Evolutionary conservation across 202 grass and related monocot species (phyloP), one percentile per base, ranked within the genome.

Genomic region (Schoenoplectus triqueter): DNA sequence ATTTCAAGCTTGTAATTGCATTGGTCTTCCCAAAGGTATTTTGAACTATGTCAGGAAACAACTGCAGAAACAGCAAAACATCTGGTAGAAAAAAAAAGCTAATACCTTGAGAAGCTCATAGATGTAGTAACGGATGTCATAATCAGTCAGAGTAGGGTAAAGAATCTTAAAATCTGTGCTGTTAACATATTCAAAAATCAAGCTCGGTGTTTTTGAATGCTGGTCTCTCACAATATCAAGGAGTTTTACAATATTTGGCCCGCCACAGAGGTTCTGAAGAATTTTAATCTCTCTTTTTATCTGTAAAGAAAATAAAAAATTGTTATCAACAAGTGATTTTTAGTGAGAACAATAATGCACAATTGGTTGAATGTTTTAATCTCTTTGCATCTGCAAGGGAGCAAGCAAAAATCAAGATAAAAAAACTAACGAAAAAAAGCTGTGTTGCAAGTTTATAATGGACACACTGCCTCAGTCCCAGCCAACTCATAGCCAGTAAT

Each of bases 231-330:
- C 90, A 61, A 92, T 86, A 87, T 95, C 86, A 64, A 92, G 87
- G 74, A 95, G 89, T 59, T 95, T 95, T 14, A 95, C 69, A 41
- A 95, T 89, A 85, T 95, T 95, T 57, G 92, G 87, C 51, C 90
- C 90, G 0, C 88, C 92, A 86, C 87, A 92, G 40, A 95, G 92
- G 79, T 95, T 95, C 68, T 95, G 92, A 88, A 95, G 88, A 83
- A 95, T 90, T 73, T 95, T 95, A 62, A 95, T 89, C 81, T 95
- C 92, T 82, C 92, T 87, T 67, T 92, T 95, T 87, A 95, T 95
- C 92, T 94, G 88, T 71, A 92, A 66, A 82, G 66, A 46, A 3
- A 50, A 68, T 10, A 65, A 73, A 42, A 20, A 31, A 31, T 31
- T 31, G 31, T 31, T 31, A 31, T 31, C 31, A 31, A 31, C 31